phyloP scores from a whole-genome alignment of 345 rosid species.

The Clarkia xantiana region DNA sequence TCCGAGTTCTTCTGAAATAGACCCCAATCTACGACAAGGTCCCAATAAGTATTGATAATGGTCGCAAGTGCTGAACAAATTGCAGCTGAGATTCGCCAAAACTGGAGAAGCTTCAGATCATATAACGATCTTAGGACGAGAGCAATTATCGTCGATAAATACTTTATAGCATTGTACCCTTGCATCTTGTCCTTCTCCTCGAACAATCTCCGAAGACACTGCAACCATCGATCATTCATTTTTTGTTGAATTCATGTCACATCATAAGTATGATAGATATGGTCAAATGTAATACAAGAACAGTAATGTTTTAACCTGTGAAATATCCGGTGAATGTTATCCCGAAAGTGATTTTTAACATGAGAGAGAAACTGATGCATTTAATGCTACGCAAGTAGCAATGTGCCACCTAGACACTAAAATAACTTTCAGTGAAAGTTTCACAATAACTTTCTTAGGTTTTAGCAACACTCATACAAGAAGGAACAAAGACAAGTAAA shows the following conservation, averaged over 20 bases:
- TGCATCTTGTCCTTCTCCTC: slow-evolving; percentile 44
- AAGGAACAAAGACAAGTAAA: too few species aligned
- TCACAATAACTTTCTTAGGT: too few species aligned
- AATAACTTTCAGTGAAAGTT: too few species aligned
- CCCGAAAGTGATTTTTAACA: too few species aligned
- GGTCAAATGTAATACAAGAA: too few species aligned
- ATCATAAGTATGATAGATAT: background rate
- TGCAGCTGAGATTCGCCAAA: slow-evolving; percentile 36
- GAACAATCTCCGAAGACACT: slow-evolving; percentile 48
- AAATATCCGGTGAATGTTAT: too few species aligned
- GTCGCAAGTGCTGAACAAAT: slow-evolving; percentile 42
- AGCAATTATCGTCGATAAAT: slow-evolving; percentile 45
- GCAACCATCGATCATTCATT: slow-evolving; percentile 2
- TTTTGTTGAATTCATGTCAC: too few species aligned
- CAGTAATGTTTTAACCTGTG: too few species aligned
- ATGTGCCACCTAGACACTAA: too few species aligned
- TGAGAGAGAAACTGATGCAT: too few species aligned
- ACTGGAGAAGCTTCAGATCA: slow-evolving; percentile 14
- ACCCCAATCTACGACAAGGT: slow-evolving; percentile 67
- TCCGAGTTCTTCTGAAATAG: slow-evolving; percentile 37
- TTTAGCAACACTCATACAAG: too few species aligned
- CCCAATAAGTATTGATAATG: slow-evolving; percentile 46
- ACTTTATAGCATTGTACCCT: slow-evolving; percentile 35
- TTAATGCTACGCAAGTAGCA: too few species aligned
- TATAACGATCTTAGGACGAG: slow-evolving; percentile 33